Base-by-base conservation (phyloP, 345 rosid genomes). In the Gossypium sturtianum region DNA sequence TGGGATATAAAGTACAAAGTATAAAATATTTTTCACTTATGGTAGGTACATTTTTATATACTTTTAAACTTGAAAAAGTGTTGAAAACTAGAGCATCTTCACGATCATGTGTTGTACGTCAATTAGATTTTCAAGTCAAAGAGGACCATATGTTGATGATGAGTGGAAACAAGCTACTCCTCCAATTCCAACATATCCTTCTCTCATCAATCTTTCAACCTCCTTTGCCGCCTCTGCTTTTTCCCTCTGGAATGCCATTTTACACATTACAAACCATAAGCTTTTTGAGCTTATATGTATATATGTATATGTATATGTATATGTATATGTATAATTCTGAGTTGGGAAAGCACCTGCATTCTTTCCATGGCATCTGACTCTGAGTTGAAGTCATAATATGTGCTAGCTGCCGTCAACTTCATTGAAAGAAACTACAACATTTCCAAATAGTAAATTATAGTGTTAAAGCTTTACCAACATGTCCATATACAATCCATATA, bases 341-440 rank as follows among this genome's bases (percentile, higher is more conserved):
- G 16, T 48, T 38, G 2, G 48, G 48, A 9, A 17, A 41, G 49
- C 25, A 41, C 69, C 69, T 64, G 49, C 63, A 71, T 54, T 83
- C 76, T 79, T 68, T 88, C 97, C 6, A 88, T 70, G 65, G 71
- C 88, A 67, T 89, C 92, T 29, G 89, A 69, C 79, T 88, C 94
- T 41, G 92, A 82, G 67, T 87, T 90, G 80, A 89, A 89, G 80
- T 89, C 93, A 76, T 86, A 92, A 71, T 77, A 87, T 51, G 86
- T 76, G 85, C 95, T 90, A 66, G 97, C 97, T 76, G 89, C 91
- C 2, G 92, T 84, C 17, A 90, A 91, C 81, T 92, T 91, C 98
- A 92, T 91, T 0, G 99, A 95, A 20, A 95, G 86, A 81, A 95
- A 95, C 99, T 95, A 93, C 49, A 22, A 22, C 34, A 57, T 22